phyloP scores from a whole-genome alignment of 768 basidiomycete species.

The Termitomyces bulborhizus region DNA sequence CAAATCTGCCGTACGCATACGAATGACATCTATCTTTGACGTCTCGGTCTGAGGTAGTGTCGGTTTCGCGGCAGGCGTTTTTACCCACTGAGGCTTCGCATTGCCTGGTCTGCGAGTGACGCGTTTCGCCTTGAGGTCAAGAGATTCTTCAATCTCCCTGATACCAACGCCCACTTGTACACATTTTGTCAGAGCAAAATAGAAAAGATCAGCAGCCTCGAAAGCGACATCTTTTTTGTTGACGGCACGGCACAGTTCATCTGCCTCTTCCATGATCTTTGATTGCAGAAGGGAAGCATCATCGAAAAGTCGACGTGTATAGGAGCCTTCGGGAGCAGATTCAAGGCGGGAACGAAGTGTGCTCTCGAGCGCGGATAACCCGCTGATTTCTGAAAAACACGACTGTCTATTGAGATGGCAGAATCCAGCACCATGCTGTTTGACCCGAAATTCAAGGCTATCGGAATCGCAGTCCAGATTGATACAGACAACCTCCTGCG shows the following conservation, averaged over 20 bases:
- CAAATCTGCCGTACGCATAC: conserved; percentile 73
- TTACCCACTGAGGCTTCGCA: conserved; percentile 80
- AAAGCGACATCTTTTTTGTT: conserved; percentile 82
- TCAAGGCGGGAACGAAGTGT: conserved; percentile 68
- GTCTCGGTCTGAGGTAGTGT: conserved; percentile 2
- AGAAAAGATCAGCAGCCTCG: conserved; percentile 92
- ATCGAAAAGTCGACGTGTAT: conserved; percentile 82
- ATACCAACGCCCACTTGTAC: conserved; percentile 76
- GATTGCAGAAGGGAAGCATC: conserved; percentile 78
- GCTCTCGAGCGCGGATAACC: conserved; percentile 73
- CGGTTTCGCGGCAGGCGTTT: conserved; percentile 16
- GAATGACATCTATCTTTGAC: conserved; percentile 42
- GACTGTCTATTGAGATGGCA: conserved; percentile 85
- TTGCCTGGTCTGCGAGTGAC: conserved; percentile 85
- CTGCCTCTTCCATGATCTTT: conserved; percentile 98
- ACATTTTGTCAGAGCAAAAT: conserved; percentile 87
- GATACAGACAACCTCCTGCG: conserved; percentile 81
- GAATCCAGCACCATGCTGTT: conserved; percentile 88
- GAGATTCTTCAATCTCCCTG: conserved; percentile 73
- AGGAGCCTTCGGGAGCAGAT: conserved; percentile 84
- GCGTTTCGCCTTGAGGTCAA: conserved; percentile 83
- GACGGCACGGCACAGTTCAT: conserved; percentile 85
- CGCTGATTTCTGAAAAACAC: conserved; percentile 83
- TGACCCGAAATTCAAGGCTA: conserved; percentile 83
- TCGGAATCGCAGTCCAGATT: conserved; percentile 90